Base-by-base conservation (phyloP, 148 eudicot species). In the Amaranthus palmeri region DNA sequence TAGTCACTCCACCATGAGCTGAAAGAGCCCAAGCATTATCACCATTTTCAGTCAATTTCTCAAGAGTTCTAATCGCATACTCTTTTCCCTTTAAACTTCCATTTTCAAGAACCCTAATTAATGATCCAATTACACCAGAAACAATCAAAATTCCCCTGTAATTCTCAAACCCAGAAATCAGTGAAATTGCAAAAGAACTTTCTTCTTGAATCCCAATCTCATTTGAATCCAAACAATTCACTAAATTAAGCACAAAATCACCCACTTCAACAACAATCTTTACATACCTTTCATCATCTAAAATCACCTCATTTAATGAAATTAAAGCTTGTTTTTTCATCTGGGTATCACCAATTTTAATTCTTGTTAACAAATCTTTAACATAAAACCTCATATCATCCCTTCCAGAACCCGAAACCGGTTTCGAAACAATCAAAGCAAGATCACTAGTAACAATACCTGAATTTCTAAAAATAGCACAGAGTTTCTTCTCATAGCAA, bases 21-120 rank as follows among this genome's bases (percentile, higher is more conserved):
- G 96, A 91, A 68, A 95, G 68, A 2, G 93, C 85, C 98, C 97
- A 95, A 13, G 84, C 93, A 74, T 95, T 95, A 7, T 89, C 90
- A 0, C 90, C 86, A 74, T 95, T 95, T 77, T 81, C 83, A 0
- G 98, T 95, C 40, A 95, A 58, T 49, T 85, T 86, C 74, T 49
- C 58, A 67, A 95, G 77, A 76, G 89, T 80, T 72, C 65, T 72
- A 18, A 92, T 74, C 2, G 93, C 81, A 10, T 51, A 73, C 56
- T 75, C 85, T 75, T 82, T 91, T 47, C 84, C 85, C 70, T 60
- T 70, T 3, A 60, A 77, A 61, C 76, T 84, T 7, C 89, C 93
- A 17, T 49, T 57, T 52, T 91, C 98, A 7, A 95, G 61, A 72
- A 83, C 92, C 60, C 91, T 69, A 80, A 95, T 81, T 77, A 91